These are phyloP conservation scores for Dianthus caryophyllus DNA, from an alignment of 148 eudicot species.

Conservation along the genomic window DNA sequence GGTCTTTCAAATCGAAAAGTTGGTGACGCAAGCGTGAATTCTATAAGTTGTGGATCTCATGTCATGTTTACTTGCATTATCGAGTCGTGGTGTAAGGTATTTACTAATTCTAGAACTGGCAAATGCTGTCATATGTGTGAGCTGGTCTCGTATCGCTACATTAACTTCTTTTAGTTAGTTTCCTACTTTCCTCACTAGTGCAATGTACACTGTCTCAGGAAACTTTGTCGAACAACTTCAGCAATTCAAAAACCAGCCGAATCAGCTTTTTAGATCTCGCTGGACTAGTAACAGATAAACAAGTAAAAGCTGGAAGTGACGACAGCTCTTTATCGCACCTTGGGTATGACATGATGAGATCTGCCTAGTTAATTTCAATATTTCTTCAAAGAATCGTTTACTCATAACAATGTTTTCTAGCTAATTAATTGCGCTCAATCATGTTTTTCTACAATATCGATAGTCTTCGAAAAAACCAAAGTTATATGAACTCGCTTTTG, in stretches of 20 bases:
- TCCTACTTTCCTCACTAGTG: slow-evolving; percentile 1
- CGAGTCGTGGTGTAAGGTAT: slow-evolving; percentile 98
- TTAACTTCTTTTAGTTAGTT: not conserved
- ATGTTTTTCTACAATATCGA: not conserved
- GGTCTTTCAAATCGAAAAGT: slow-evolving; percentile 88
- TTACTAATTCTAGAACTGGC: not conserved
- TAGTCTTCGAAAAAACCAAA: not conserved
- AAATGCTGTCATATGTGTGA: not conserved
- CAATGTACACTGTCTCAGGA: slow-evolving; percentile 38
- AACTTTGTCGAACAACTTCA: slow-evolving; percentile 59
- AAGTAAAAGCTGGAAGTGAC: slow-evolving; percentile 50
- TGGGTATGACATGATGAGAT: slow-evolving; percentile 48
- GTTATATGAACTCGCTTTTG: not conserved
- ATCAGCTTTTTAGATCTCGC: slow-evolving; percentile 87
- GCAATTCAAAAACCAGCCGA: slow-evolving; percentile 83
- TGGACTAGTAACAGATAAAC: slow-evolving; percentile 55
- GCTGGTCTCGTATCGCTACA: not conserved
- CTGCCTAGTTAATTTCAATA: no score
- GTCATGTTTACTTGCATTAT: slow-evolving; percentile 75
- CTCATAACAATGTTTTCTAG: no score
- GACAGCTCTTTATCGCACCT: slow-evolving; percentile 76
- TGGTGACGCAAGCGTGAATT: slow-evolving; percentile 73
- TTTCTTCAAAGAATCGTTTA: no score
- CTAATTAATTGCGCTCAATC: no score
- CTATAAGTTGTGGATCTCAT: slow-evolving; percentile 91